Percentiles rank a stretch among this genome's conserved stretches.
phyloP scores from a whole-genome alignment of 169 alveolate genomes.

The Eimeria brunetti region DNA sequence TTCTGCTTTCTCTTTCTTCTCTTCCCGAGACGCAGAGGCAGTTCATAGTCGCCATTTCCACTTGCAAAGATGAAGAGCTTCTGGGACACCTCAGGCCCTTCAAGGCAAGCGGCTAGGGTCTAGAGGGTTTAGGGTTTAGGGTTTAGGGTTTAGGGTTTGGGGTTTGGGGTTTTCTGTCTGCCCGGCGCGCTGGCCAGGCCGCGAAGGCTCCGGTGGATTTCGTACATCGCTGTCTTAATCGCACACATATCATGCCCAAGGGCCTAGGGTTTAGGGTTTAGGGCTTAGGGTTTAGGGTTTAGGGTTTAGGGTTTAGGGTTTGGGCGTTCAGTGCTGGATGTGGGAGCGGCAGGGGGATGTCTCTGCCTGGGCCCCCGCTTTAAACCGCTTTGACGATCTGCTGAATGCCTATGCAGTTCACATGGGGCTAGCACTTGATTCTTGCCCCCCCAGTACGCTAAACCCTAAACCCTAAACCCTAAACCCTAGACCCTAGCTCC shows the following conservation, averaged over 20 bases:
- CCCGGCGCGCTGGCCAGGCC: no score
- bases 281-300: slow-evolving; percentile 10
- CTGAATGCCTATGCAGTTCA: slow-evolving; percentile 62
- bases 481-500: no score
- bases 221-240: neutral
- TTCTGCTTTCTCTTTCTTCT: slow-evolving; percentile 68
- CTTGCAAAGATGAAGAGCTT: slow-evolving; percentile 74
- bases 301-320: neutral
- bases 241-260: neutral
- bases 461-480: slow-evolving; percentile 6
- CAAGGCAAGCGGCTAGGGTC: neutral
- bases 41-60: slow-evolving; percentile 64
- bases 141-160: slow-evolving; percentile 19
- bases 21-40: slow-evolving; percentile 79
- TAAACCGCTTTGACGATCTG: slow-evolving; percentile 73
- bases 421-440: slow-evolving; percentile 30
- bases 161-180: neutral
- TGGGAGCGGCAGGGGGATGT: slow-evolving; percentile 81
- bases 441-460: neutral
- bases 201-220: no score
- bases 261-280: neutral
- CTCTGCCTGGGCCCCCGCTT: slow-evolving; percentile 78
- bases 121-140: neutral
- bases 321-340: slow-evolving; percentile 72
- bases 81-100: slow-evolving; percentile 76